Base-by-base conservation (phyloP, 345 rosid genomes). In the Stellera chamaejasme region DNA sequence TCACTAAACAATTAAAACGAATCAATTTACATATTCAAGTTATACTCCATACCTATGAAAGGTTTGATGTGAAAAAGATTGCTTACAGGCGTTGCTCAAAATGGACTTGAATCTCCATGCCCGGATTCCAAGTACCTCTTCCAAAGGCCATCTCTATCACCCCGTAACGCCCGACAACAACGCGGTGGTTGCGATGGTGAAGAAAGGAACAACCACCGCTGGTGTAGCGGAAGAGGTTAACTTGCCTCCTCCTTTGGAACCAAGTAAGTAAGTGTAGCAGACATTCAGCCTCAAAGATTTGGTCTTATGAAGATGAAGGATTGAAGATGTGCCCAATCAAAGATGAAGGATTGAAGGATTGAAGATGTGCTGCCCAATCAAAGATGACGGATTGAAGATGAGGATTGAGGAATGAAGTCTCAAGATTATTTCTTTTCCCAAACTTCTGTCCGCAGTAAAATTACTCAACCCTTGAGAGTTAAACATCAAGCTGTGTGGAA, bases 21-120 rank as follows among this genome's bases (percentile, higher is more conserved):
- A 23, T 46, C 39, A 4, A 32, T 32, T n/a, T n/a, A n/a, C 39
- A 32, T 3, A 32, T 32, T 32, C 39, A 32, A 32, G 5, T 32
- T 4, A 32, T 32, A 32, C 39, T 32, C 39, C 39, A 32, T 32
- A 32, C 3, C 39, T 32, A 32, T 32, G 39, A 32, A 32, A 32
- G 39, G 3, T 32, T 32, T 32, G 3, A 32, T 54, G 54, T 27
- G 59, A 13, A 28, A 15, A 16, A 9, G 27, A 15, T 27, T 46
- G 77, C 87, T 50, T 66, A 85, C 98, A n/a, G 96, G 52, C 96
- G 77, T 77, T 92, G 97, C 62, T 92, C 98, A 15, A 77, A 86
- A 32, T 95, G 98, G 59, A 92, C 96, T 66, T 73, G 76, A 47
- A 84, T 82, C 72, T 92, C 98, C 8, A 79, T 72, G 65, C 90